Evolutionary conservation across 345 rosid species (phyloP).

Genomic region (Gossypium turneri): DNA sequence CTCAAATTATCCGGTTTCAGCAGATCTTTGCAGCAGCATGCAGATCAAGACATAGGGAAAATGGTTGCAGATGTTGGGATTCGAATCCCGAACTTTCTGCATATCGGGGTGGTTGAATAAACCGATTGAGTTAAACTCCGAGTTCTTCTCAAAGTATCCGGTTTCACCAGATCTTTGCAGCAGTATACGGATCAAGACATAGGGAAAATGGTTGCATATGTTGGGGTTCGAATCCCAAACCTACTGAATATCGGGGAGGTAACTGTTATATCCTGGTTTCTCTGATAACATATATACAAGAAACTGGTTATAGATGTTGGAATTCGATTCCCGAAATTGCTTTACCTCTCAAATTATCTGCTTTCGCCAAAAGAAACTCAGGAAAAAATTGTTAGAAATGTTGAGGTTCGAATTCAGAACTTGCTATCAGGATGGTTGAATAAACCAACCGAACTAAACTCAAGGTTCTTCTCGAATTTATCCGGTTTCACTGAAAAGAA

Average conservation of each 20-base stretch:
- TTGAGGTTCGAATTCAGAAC: neutral
- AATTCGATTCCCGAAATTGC: neutral
- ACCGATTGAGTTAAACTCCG: too few species aligned
- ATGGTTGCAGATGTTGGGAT: neutral
- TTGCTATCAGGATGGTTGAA: neutral
- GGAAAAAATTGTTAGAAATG: too few species aligned
- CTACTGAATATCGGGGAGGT: slow-evolving; percentile 40
- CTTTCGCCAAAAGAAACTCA: too few species aligned
- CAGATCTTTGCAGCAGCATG: slow-evolving; percentile 47
- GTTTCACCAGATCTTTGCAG: too few species aligned
- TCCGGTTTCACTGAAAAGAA: neutral
- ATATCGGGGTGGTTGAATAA: too few species aligned
- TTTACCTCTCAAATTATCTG: too few species aligned
- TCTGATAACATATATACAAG: neutral
- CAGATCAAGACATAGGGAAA: slow-evolving; percentile 53
- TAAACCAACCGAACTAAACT: neutral
- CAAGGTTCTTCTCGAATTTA: neutral
- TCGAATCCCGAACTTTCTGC: too few species aligned
- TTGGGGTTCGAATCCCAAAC: too few species aligned
- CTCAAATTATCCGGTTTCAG: too few species aligned
- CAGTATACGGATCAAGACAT: too few species aligned
- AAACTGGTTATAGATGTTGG: neutral
- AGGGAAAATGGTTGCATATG: too few species aligned
- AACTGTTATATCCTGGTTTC: neutral
- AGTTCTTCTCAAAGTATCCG: too few species aligned